These are phyloP conservation scores for Coffea eugenioides DNA, from an alignment of 257 asterid species.

Conservation along the genomic window DNA sequence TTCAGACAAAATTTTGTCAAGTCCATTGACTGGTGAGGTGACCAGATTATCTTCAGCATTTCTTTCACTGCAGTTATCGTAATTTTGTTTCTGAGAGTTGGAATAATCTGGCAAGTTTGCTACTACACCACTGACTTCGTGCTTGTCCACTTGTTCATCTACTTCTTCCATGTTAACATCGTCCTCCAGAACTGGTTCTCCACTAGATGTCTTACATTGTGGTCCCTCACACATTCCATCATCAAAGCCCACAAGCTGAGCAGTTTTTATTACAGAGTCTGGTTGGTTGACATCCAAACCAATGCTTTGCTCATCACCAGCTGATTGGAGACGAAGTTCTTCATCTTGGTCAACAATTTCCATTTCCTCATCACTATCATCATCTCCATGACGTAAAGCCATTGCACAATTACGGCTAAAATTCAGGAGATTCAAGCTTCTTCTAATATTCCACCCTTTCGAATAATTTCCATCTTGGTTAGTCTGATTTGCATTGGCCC, in stretches of 20 bases:
- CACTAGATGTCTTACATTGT: constrained; percentile 12
- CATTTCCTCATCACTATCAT: constrained; percentile 96
- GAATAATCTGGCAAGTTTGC: constrained; percentile 11
- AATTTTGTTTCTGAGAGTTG: constrained; percentile 8
- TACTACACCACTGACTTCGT: constrained; percentile 20
- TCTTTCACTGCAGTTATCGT: constrained; percentile 7
- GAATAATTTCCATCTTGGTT: constrained; percentile 57
- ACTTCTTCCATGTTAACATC: constrained; percentile 77
- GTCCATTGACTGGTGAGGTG: constrained; percentile 12
- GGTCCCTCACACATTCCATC: constrained; percentile 22
- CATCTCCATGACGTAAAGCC: constrained; percentile 57
- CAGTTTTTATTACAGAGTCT: constrained; percentile 1
- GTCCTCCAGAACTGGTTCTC: constrained; percentile 40
- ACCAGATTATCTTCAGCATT: constrained; percentile 12
- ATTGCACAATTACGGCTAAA: constrained; percentile 88
- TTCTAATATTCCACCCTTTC: constrained; percentile 85
- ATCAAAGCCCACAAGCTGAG: constrained; percentile 21
- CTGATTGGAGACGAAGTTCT: constrained; percentile 16
- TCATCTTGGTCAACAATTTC: constrained; percentile 68
- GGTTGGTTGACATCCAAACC: constrained; percentile 15
- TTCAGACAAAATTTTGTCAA: constrained; percentile 23
- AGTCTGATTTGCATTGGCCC: constrained; percentile 52
- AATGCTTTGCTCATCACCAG: constrained; percentile 6
- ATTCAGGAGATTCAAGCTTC: constrained; percentile 87
- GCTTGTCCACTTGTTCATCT: constrained; percentile 41